These are phyloP conservation scores for Linnemannia exigua DNA, from an alignment of 192 early-diverging fungal species.

Conservation along the genomic window DNA sequence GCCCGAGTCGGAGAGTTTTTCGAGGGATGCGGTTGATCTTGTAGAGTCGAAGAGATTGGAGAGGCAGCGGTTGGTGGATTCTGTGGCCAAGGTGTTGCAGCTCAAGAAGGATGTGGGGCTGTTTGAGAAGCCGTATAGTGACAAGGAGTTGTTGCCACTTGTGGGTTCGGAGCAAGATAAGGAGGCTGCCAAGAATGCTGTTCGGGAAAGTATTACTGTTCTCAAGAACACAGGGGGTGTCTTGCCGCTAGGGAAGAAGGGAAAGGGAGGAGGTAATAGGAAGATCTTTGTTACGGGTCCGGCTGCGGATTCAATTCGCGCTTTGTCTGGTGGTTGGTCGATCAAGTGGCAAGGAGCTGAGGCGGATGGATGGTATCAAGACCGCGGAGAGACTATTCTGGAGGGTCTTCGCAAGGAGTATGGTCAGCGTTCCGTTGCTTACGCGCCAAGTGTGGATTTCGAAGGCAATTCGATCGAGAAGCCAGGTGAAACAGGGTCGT, in stretches of 20 bases:
- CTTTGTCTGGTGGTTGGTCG: constrained; percentile 72
- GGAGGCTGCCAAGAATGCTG: constrained; percentile 63
- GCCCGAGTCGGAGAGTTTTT: constrained; percentile 68
- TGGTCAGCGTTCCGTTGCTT: constrained; percentile 23
- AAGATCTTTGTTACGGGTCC: constrained; percentile 71
- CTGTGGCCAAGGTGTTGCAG: constrained; percentile 69
- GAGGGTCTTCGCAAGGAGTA: constrained; percentile 52
- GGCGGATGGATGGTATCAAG: constrained; percentile 61
- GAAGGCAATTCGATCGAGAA: constrained; percentile 50
- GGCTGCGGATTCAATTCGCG: constrained; percentile 66
- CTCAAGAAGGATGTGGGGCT: constrained; percentile 77
- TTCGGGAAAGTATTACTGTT: constrained; percentile 70
- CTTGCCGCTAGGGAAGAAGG: constrained; percentile 60
- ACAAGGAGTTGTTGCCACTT: constrained; percentile 47
- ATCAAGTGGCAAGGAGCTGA: constrained; percentile 72
- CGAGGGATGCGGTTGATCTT: constrained; percentile 50
- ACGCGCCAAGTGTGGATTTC: constrained; percentile 61
- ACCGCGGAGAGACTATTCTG: constrained; percentile 51
- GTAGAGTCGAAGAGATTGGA: constrained; percentile 57
- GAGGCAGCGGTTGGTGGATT: constrained; percentile 62
- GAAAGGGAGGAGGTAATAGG: not conserved
- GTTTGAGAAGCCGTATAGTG: constrained; percentile 57
- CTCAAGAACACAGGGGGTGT: constrained; percentile 64
- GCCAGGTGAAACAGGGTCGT: constrained; percentile 14
- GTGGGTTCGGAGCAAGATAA: constrained; percentile 67